Evolutionary conservation across 805 yeast genomes (phyloP), one percentile per base, ranked within the genome.

Genomic region (Candida orba): DNA sequence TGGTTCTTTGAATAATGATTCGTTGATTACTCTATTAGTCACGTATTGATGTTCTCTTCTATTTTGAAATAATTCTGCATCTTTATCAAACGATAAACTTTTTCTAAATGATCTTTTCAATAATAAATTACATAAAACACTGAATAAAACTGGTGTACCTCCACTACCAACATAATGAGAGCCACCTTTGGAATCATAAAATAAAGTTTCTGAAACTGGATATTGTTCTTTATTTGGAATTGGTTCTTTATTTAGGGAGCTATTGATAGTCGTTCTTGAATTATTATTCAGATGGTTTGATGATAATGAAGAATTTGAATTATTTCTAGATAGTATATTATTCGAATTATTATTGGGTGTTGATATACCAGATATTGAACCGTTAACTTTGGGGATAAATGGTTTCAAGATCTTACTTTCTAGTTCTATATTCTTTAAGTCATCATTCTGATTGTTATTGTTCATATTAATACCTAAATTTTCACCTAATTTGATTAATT

Each of bases 91-190:
- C 33, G 65, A 66, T 17, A 58, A 56, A 0, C 69, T 63, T 17
- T 67, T 53, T 42, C 67, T 64, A n/a, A 68, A 50, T 1, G 59
- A 54, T 35, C 60, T 42, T 30, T 57, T 57, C 40, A 56, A 54
- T 23, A 72, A 60, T 18, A 72, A 57, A 48, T 69, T 72, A 46
- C 75, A 69, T 8, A 72, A 47, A 1, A 72, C 68, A 40, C 64
- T 68, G 43, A 72, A 56, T 24, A 72, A 47, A 2, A 72, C 67
- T 0, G 73, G 69, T 2, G 75, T 71, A 22, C 76, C 75, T 15
- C 64, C 64, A 18, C 69, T 64, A 1, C 77, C 77, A 41, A 72
- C 66, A 45, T 68, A 72, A 52, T 72, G 77, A 0, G 73, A 65
- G 42, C 69, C 72, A 5, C 76, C 76, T 44, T 63, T 65, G 20